A percentile compares a stretch with the other conserved stretches of the same genome.
Conservation (phyloP, 306 rosid species). For the Trifolium dubium region DNA sequence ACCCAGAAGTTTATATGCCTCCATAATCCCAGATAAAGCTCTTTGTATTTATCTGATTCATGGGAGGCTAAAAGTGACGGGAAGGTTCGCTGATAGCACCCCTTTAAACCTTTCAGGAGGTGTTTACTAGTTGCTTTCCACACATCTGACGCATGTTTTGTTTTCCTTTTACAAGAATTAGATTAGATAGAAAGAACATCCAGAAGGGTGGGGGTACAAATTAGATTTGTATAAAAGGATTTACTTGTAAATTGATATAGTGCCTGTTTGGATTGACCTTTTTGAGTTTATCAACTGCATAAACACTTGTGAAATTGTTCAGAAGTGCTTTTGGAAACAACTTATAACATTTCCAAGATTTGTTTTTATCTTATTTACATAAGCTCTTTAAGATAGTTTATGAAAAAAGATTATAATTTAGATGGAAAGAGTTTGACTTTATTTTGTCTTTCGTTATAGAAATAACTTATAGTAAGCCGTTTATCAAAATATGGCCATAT, state of each 20-base stretch:
- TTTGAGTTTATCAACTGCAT: neutral
- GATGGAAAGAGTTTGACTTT: neutral
- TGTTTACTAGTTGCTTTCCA: slow-evolving; percentile 52
- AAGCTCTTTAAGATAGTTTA: too few species aligned
- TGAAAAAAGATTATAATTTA: too few species aligned
- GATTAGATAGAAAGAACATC: neutral
- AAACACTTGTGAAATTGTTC: neutral
- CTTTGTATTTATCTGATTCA: slow-evolving; percentile 54
- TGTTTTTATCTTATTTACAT: too few species aligned
- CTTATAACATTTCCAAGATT: neutral
- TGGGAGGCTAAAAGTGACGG: slow-evolving; percentile 48
- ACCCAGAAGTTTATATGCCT: slow-evolving; percentile 41
- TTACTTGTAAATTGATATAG: slow-evolving; percentile 1
- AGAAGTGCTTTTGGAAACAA: neutral
- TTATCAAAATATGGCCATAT: neutral
- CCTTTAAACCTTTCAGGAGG: slow-evolving; percentile 40
- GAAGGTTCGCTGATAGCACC: slow-evolving; percentile 44
- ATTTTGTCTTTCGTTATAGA: neutral
- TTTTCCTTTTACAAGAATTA: neutral
- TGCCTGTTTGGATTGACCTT: neutral
- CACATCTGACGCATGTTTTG: slow-evolving; percentile 43
- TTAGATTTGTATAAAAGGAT: slow-evolving; percentile 7
- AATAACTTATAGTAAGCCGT: neutral
- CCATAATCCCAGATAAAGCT: slow-evolving; percentile 56
- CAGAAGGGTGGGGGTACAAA: neutral